phyloP scores from a whole-genome alignment of 352 stramenopile species.

The Aphanomyces astaci region DNA sequence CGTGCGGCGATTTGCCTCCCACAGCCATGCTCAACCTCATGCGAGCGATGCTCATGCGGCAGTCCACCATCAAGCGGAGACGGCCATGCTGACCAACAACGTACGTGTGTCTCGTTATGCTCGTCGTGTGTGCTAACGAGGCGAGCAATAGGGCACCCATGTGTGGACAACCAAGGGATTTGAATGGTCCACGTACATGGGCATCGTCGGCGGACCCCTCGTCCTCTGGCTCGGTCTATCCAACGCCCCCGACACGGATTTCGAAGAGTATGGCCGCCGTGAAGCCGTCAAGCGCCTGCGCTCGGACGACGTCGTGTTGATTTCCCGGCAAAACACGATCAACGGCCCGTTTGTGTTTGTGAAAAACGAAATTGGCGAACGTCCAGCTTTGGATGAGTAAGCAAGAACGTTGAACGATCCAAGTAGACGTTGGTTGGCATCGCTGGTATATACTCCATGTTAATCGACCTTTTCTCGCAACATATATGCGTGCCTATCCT shows the following conservation, averaged over 20 bases:
- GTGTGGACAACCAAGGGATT: slow-evolving; percentile 73
- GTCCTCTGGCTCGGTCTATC: slow-evolving; percentile 69
- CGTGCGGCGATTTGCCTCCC: slow-evolving; percentile 7
- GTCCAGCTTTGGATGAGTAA: slow-evolving; percentile 15
- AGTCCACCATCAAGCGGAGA: slow-evolving; percentile 38
- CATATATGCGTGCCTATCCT: no score
- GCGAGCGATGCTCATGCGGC: slow-evolving; percentile 2
- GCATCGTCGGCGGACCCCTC: slow-evolving; percentile 55
- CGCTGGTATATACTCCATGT: not conserved
- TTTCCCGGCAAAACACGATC: slow-evolving; percentile 24
- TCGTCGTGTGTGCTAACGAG: no score
- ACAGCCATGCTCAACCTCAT: slow-evolving; percentile 2
- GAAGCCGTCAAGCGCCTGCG: slow-evolving; percentile 15
- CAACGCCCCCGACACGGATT: slow-evolving; percentile 76
- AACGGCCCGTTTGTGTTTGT: slow-evolving; percentile 9
- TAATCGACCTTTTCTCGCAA: not conserved
- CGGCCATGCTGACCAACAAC: slow-evolving; percentile 81
- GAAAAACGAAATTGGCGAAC: slow-evolving; percentile 17
- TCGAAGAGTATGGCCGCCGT: slow-evolving; percentile 59
- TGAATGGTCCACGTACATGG: slow-evolving; percentile 76
- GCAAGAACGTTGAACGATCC: no score
- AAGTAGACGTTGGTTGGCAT: not conserved
- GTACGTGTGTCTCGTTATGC: slow-evolving; percentile 35
- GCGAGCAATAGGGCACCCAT: slow-evolving; percentile 48
- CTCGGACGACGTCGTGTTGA: slow-evolving; percentile 10